Evolutionary conservation across 2,329 filamentous ascomycete genomes (phyloP), one percentile per base, ranked within the genome.

Genomic region (Trichoderma breve): DNA sequence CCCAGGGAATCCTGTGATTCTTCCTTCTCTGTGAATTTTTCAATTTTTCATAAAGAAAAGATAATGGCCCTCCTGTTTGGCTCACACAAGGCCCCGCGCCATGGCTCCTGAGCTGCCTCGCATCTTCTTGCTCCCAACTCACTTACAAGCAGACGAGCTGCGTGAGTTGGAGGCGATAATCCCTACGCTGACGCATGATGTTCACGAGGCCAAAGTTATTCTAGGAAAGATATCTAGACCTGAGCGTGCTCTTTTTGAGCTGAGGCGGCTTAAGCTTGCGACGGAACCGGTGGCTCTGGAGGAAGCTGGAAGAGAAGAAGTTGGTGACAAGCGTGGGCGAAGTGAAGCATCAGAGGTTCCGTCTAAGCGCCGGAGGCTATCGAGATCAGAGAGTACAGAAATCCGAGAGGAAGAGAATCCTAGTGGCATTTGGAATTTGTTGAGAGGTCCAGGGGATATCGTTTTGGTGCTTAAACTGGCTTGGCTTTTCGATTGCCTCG

Each of bases 231-330:
- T 97, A 39, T 85, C 86, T 0, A 91, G 89, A 70, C 90, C 88
- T 74, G 87, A 89, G 76, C 87, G 95, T 21, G 93, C 93, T 1
- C 85, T 88, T 61, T 90, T 97, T 76, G 95, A 98, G 81, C 83
- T 98, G 73, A 87, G 93, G 68, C 86, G 88, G 7, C 86, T 89
- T 60, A 90, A 89, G 15, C 76, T 97, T 3, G 79, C 81, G 53
- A 89, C 90, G 0, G 84, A 88, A 70, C 88, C 78, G 7, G 28
- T 77, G 28, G 28, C 32, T n/a, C 18, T 4, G 24, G 47, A 32
- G 14, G 30, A 26, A 53, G 26, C 66, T 36, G 69, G 65, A 51
- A 71, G 70, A n/a, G 26, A 58, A 5, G 70, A 71, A 15, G 9
- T 7, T 4, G 18, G n/a, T 36, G 28, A 47, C 36, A 64, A 34